Evolutionary conservation across 768 basidiomycete species (phyloP), one percentile per base, ranked within the genome.

Genomic region (Amanita jacksonii): DNA sequence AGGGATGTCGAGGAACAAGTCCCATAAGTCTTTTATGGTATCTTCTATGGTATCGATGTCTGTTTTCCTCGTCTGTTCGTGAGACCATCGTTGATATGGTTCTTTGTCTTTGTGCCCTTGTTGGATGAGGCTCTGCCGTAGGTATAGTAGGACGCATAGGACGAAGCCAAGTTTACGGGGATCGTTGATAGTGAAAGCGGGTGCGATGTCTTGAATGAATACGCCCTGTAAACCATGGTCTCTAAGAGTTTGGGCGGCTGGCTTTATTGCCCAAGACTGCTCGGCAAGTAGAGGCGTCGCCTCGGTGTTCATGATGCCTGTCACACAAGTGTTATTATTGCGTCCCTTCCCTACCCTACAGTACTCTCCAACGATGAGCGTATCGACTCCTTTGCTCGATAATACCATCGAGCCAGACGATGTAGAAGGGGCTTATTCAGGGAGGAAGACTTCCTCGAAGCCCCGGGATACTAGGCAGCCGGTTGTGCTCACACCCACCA

Each of bases 351-450:
- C n/a, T n/a, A n/a, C n/a, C n/a, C n/a, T n/a, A n/a, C 24, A 24
- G 9, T 3, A 36, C 33, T 31, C 46, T 24, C 51, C 53, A 36
- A 59, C 63, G 27, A 83, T 82, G 81, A 77, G 72, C 62, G 67
- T 65, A 41, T 64, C 71, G 22, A 72, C 78, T 23, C 83, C 85
- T 16, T 66, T 89, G 39, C 68, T 89, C 36, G 72, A 82, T 47
- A 65, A 70, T n/a, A 86, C 85, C 25, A 94, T 94, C 45, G 91
- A 93, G 59, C 79, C 91, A 23, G 91, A 94, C 61, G 89, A 90
- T 33, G 68, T 66, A 41, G 58, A 61, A 25, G 65, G 57, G 12
- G 54, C 49, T 30, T 63, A 56, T 28, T 53, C 62, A 30, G 63
- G 64, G n/a, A 65, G 62, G 47, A 69, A 64, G 41, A 43, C 54